Conservation (phyloP, 805 yeast genomes). For the Aciculoconidium aculeatum region DNA sequence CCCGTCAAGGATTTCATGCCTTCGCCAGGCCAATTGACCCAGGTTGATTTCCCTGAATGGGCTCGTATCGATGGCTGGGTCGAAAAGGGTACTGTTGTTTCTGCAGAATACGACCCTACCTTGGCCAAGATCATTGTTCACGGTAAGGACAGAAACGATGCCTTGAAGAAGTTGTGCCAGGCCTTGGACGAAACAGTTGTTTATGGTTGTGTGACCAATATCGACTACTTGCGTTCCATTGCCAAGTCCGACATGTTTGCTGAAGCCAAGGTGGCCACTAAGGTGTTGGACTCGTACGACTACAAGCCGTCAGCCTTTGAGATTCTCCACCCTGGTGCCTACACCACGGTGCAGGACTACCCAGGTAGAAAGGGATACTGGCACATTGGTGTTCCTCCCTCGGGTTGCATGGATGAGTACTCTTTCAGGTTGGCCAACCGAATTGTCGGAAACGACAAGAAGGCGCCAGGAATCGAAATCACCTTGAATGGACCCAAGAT, state of each 20-base stretch:
- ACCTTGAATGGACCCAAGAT: constrained; percentile 86
- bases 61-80: constrained; percentile 97
- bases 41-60: constrained; percentile 80
- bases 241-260: constrained; percentile 82
- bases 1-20: constrained; percentile 94
- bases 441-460: constrained; percentile 78
- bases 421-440: constrained; percentile 86
- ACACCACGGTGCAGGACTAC: constrained; percentile 93
- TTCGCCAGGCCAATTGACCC: constrained; percentile 90
- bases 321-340: constrained; percentile 62
- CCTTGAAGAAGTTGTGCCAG: constrained; percentile 64
- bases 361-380: constrained; percentile 90
- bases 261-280: constrained; percentile 79
- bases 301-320: constrained; percentile 84
- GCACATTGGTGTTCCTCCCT: constrained; percentile 96
- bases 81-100: constrained; percentile 74
- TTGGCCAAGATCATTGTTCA: constrained; percentile 94
- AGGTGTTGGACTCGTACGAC: constrained; percentile 74
- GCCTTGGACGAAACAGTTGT: constrained; percentile 86
- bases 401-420: constrained; percentile 96
- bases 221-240: constrained; percentile 83
- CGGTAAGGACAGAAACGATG: constrained; percentile 84
- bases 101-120: constrained; percentile 95
- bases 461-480: constrained; percentile 86
- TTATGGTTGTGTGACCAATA: constrained; percentile 82